Conservation (phyloP, 106 monocot genomes). For the Iris macrosiphon region DNA sequence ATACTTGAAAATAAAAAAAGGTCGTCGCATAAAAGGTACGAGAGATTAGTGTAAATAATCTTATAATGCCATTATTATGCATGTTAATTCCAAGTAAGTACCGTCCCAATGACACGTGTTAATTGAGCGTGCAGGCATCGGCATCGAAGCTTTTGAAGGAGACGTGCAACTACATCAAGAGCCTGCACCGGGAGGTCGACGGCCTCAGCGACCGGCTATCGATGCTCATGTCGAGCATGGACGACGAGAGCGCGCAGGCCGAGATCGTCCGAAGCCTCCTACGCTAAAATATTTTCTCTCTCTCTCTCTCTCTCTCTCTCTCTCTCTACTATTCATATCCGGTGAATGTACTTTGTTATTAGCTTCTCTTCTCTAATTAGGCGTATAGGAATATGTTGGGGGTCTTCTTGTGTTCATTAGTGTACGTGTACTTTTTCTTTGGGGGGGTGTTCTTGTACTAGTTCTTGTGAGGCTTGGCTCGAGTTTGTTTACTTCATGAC, state of each 20-base stretch:
- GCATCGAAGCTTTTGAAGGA: slow-evolving; percentile 17
- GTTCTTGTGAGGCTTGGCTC: background rate
- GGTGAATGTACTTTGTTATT: too few relatives aligned
- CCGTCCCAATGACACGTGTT: background rate
- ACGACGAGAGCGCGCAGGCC: slow-evolving; percentile 31
- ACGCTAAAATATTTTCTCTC: background rate
- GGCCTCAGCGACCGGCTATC: slow-evolving; percentile 46
- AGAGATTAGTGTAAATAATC: too few relatives aligned
- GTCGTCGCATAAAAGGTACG: too few relatives aligned
- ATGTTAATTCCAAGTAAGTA: too few relatives aligned
- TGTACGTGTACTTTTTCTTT: too few relatives aligned
- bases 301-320: slow-evolving; percentile 1
- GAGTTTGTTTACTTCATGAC: slow-evolving; percentile 16
- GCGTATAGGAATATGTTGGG: too few relatives aligned
- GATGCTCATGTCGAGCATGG: slow-evolving; percentile 32
- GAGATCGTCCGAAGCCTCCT: slow-evolving; percentile 40
- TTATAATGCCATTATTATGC: too few relatives aligned
- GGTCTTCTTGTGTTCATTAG: background rate
- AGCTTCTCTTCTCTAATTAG: background rate
- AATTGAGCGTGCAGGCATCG: slow-evolving; percentile 17
- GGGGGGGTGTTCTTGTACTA: background rate
- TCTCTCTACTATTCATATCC: background rate
- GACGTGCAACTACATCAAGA: slow-evolving; percentile 53
- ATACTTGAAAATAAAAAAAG: too few relatives aligned
- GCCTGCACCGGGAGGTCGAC: slow-evolving; percentile 45